phyloP scores from a whole-genome alignment of 2,329 filamentous ascomycete species.

The Colletotrichum navitas region DNA sequence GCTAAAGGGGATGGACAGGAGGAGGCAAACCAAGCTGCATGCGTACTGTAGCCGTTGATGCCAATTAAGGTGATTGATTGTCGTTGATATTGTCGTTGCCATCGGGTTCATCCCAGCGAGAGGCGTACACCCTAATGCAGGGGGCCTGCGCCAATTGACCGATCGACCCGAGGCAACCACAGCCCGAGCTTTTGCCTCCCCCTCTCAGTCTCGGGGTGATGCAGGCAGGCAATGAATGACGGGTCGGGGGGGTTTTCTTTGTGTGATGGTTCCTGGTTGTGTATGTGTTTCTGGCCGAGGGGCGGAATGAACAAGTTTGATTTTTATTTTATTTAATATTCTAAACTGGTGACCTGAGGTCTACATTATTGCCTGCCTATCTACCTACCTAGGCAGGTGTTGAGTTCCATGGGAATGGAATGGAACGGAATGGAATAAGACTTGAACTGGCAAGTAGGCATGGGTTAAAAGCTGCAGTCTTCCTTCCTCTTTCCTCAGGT shows the following conservation, averaged over 20 bases:
- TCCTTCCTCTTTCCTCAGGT: slow-evolving; percentile 6
- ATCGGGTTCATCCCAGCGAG: slow-evolving; percentile 31
- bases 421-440: background rate
- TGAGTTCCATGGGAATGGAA: background rate
- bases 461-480: background rate
- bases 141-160: slow-evolving; percentile 25
- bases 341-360: background rate
- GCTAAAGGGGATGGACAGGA: slow-evolving; percentile 25
- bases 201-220: background rate
- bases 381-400: background rate
- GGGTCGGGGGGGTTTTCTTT: background rate
- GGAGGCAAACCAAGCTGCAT: slow-evolving; percentile 22
- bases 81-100: slow-evolving; percentile 24
- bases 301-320: background rate
- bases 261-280: background rate
- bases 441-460: background rate
- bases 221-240: no score
- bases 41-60: background rate
- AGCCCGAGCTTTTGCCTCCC: background rate
- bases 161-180: slow-evolving; percentile 30
- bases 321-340: no score
- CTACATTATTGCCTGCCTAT: background rate
- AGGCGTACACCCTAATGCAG: slow-evolving; percentile 37
- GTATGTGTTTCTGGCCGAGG: background rate
- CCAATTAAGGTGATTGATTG: slow-evolving; percentile 28